A percentile compares a stretch with the other conserved stretches of the same genome.
Conservation (phyloP, 2,329 filamentous ascomycete genomes). For the Gliomastix tumulicola region DNA sequence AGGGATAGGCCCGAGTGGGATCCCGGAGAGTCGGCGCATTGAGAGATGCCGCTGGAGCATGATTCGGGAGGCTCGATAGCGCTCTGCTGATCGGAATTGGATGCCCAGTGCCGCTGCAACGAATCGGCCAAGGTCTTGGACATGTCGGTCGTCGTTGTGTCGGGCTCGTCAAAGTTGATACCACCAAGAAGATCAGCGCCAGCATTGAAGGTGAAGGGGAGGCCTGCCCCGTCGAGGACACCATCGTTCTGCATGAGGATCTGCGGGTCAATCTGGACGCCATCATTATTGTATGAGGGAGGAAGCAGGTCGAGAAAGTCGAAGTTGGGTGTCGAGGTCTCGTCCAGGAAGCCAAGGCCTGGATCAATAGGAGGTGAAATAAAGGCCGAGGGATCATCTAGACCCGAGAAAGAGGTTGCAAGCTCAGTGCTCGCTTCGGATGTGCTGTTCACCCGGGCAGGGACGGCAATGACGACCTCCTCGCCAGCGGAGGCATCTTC, state of each 20-base stretch:
- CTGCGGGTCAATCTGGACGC: slow-evolving; percentile 6
- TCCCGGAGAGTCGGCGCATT: slow-evolving; percentile 10
- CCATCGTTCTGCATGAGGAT: slow-evolving; percentile 7
- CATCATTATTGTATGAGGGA: slow-evolving; percentile 11
- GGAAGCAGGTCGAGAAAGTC: slow-evolving; percentile 30
- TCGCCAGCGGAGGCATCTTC: background rate
- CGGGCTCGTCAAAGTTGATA: slow-evolving; percentile 21
- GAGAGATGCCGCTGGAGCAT: slow-evolving; percentile 13
- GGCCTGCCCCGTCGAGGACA: slow-evolving; percentile 2
- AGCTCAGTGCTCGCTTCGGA: too few relatives aligned
- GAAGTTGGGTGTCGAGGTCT: slow-evolving; percentile 15
- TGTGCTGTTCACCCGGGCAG: background rate
- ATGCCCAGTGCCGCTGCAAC: slow-evolving; percentile 10
- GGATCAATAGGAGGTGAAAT: too few relatives aligned
- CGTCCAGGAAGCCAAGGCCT: slow-evolving; percentile 19
- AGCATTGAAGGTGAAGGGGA: slow-evolving; percentile 12
- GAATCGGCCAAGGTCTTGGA: slow-evolving; percentile 20
- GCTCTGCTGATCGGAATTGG: background rate
- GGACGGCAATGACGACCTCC: too few relatives aligned
- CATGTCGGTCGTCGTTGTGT: slow-evolving; percentile 13
- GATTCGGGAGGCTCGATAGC: slow-evolving; percentile 10
- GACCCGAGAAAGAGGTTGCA: too few relatives aligned
- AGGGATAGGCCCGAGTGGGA: slow-evolving; percentile 1
- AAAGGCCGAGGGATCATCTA: too few relatives aligned
- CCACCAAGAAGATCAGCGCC: slow-evolving; percentile 17